Evolutionary conservation across 2,329 filamentous ascomycete genomes (phyloP), one percentile per base, ranked within the genome.

Genomic region (Davidsoniella virescens): DNA sequence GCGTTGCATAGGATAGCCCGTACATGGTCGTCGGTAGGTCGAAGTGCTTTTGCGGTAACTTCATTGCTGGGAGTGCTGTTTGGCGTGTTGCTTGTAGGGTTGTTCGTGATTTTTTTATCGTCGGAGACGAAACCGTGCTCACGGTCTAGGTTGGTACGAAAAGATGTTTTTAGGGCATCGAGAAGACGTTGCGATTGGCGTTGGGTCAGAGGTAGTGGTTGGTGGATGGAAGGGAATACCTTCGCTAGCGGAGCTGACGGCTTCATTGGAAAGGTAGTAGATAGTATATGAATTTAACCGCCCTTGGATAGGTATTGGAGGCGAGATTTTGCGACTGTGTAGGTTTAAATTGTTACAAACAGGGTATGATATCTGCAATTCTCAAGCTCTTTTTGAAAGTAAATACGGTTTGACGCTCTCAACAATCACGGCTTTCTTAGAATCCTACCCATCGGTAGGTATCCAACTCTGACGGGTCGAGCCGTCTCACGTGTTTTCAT

Each of bases 1-100:
- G 75, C 75, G 52, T 77, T 78, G 46, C 69, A 67, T 12, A 79
- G 69, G 50, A 79, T 73, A 33, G 72, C 67, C 52, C 68, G 69
- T n/a, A 78, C 59, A 60, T 78, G 75, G 14, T 64, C 66, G 53
- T 69, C 73, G 55, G 63, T 70, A 4, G 67, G 66, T 5, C 61
- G 65, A 16, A 10, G 25, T 5, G 23, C 54, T 14, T 10, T 55
- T 38, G 47, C 45, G 39, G 9, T 44, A 40, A 37, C 37, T 41
- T 44, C 43, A 4, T 54, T 42, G 29, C 55, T 56, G 17, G 54
- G 47, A 17, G 53, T 29, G 47, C 36, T 25, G 46, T 49, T n/a
- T 46, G 54, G 8, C 52, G 26, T 14, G 46, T 8, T 20, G 38
- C 20, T 33, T 10, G 16, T 2, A 12, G 23, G 7, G 26, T 33